Base-by-base conservation (phyloP, 2,329 filamentous ascomycete genomes). In the Chrysosporium keratinophilum region DNA sequence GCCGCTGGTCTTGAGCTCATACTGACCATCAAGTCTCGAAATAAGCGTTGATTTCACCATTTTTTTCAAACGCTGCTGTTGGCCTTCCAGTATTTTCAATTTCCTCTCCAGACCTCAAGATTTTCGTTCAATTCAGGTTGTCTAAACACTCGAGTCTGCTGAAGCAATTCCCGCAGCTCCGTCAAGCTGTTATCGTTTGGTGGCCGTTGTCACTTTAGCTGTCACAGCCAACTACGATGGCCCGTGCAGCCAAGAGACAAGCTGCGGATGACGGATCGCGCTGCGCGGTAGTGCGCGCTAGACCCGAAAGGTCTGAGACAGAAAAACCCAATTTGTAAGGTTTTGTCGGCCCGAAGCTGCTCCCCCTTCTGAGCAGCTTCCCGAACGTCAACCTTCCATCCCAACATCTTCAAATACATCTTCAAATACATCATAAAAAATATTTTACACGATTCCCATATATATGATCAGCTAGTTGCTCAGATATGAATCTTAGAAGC, bases 31-130 rank as follows among this genome's bases (percentile, higher is more conserved):
- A 50, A 97, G 80, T 71, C 93, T 81, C 60, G 88, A 85, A 74
- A 98, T 95, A 74, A 95, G 88, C 51, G 91, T 98, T 64, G 90
- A 93, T 70, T 81, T 82, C 65, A 95, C 91, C 89, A 91, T 93
- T 41, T 58, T 41, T 58, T 68, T 28, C 15, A 34, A n/a, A 37
- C 9, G 9, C 37, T 39, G 19, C 50, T 31, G 23, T 35, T 28
- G 42, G 31, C 20, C 20, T 28, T 19, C 11, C 7, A 6, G 4
- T 47, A 28, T 23, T 28, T 34, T 39, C 5, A 12, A 15, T 33
- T 31, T 20, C 15, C 43, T 17, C 14, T 28, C 10, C 15, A 34
- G 4, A 6, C 35, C 15, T 45, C n/a, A 42, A 20, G n/a, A 12
- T 5, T 3, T 9, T 37, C 10, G 35, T 37, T 37, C 35, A 37